Evolutionary conservation across 2,329 filamentous ascomycete genomes (phyloP), one percentile per base, ranked within the genome.

Genomic region (Lasiodiplodia sp.): DNA sequence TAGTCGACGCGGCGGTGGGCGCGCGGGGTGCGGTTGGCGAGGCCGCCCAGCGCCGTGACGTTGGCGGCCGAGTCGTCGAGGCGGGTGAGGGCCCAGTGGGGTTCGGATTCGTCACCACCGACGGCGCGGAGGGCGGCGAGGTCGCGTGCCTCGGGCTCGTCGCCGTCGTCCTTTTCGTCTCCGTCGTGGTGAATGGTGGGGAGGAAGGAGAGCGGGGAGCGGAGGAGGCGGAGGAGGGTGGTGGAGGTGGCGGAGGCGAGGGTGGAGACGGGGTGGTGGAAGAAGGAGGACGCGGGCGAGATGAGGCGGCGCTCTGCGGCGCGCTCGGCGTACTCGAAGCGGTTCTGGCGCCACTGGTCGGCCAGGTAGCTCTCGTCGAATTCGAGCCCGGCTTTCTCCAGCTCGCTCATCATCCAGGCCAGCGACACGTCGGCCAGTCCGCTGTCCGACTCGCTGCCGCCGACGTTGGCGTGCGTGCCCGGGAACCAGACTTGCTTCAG

Each of bases 321-420:
- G 44, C 55, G 44, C 23, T 47, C 65, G 18, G 38, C 21, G 38
- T 67, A 51, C 51, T 58, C 55, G n/a, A 18, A 52, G 25, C 25
- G 18, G 44, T 49, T 60, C 25, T 52, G 21, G 12, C 28, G 40
- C 55, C 53, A 58, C 34, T 49, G 25, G 10, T 18, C 21, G 10
- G 21, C 55, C 11, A 85, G 69, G 70, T 84, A 85, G 56, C 83
- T 81, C 4, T 79, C 76, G 65, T 84, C 77, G 72, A 85, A 81
- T 69, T 85, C 83, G 68, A 84, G 73, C 55, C 84, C 83, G 1
- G 80, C 79, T 65, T 81, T 78, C 28, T 47, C 57, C 55, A 86
- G 75, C 68, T 87, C 84, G 63, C 82, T 80, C 73, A 87, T 85
- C 86, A 88, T 87, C 86, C 86, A 88, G 4, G 85, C 86, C 1